phyloP scores from a whole-genome alignment of 1,284 basidiomycete species.

The Papiliotrema flavescens region DNA sequence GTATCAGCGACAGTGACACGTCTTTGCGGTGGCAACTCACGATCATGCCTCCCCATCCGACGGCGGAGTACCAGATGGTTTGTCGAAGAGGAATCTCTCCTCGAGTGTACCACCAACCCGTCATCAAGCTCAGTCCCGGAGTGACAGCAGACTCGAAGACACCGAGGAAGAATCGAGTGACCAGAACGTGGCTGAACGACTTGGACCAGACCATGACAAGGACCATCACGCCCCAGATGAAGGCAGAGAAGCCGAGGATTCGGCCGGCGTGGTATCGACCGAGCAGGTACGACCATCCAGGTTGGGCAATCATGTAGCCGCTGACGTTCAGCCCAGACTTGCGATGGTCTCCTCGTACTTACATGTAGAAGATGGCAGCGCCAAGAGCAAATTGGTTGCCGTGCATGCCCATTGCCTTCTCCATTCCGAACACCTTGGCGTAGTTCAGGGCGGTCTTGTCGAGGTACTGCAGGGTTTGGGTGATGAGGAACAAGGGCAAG shows the following conservation, averaged over 20 bases:
- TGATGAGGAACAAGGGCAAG: constrained; percentile 38
- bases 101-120: constrained; percentile 39
- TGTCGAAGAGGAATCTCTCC: constrained; percentile 39
- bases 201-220: constrained; percentile 35
- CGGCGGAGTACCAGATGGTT: constrained; percentile 44
- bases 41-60: constrained; percentile 46
- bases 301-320: constrained; percentile 39
- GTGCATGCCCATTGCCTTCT: constrained; percentile 36
- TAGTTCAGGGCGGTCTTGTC: constrained; percentile 44
- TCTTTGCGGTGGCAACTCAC: constrained; percentile 1
- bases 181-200: constrained; percentile 28
- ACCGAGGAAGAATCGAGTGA: constrained; percentile 34
- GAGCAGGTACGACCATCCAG: constrained; percentile 33
- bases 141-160: constrained; percentile 43
- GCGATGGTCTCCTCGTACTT: too few relatives aligned
- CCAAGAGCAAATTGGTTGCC: constrained; percentile 37
- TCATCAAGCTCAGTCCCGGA: constrained; percentile 42
- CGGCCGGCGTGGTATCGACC: constrained; percentile 36
- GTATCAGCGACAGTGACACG: neutral
- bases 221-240: constrained; percentile 43
- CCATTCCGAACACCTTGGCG: constrained; percentile 43
- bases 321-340: neutral
- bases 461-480: constrained; percentile 37
- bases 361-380: constrained; percentile 38
- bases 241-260: constrained; percentile 36